Evolutionary conservation across 768 basidiomycete species (phyloP), one percentile per base, ranked within the genome.

Genomic region (Gloeopeniophorella convolvens): DNA sequence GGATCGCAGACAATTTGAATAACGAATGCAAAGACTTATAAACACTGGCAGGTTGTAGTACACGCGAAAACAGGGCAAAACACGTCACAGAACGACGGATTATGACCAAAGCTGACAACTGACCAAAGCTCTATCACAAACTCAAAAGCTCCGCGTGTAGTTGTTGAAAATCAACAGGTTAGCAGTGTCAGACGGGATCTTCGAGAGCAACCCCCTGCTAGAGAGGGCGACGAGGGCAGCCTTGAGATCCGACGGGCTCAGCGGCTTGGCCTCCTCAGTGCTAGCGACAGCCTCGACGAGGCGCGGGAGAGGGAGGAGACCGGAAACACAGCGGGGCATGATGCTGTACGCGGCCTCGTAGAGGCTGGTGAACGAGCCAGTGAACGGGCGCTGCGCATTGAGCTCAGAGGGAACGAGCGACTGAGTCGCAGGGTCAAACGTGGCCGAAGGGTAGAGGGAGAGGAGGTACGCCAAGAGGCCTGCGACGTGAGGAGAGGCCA

Each of bases 401-500:
- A 54, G 69, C 57, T 13, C 64, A 57, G 41, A 70, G 20, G 74
- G 64, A 35, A 69, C 53, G 43, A 66, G 63, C 7, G 62, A 43
- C 42, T 66, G 60, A 50, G 76, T 57, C 5, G 57, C 43, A 12
- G 83, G 82, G 62, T 80, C 58, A 63, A 87, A 88, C 1, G 72
- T 67, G 35, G 66, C 55, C 0, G 79, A 79, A 5, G 85, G 86
- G 68, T 91, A 84, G 61, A 94, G 77, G 20, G 89, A 90, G 50
- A 96, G 77, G 58, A 90, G 76, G 75, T 96, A 96, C 9, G 93
- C 93, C 42, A 89, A 68, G 45, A 95, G 68, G 56, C 93, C 93
- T 47, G 87, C 86, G 30, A 78, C 80, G 68, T 94, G 92, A 33
- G 93, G 93, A 8, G 87, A 87, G 5, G 93, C 92, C 91, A 95